Evolutionary conservation across 1,284 basidiomycete species (phyloP).

Genomic region (Cystobasidiaceae sp.): DNA sequence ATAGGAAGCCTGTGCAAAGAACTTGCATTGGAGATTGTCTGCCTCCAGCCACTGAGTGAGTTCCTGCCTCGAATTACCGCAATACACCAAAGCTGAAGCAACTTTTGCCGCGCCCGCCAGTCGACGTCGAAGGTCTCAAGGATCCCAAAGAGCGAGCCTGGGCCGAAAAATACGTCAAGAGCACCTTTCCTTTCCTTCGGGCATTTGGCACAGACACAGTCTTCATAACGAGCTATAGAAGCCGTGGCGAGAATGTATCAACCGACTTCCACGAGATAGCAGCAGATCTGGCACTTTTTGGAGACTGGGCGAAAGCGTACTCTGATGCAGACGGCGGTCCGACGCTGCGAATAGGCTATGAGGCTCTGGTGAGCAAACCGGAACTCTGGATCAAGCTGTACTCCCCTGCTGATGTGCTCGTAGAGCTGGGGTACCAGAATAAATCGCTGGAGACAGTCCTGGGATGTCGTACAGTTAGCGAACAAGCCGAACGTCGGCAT

Average conservation of each 20-base stretch:
- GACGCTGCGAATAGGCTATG: slow-evolving; percentile 15
- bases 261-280: slow-evolving; percentile 4
- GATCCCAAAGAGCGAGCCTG: not conserved
- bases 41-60: slow-evolving; percentile 23
- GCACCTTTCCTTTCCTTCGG: slow-evolving; percentile 26
- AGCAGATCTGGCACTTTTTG: slow-evolving; percentile 12
- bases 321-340: slow-evolving; percentile 16
- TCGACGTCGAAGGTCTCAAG: slow-evolving; percentile 29
- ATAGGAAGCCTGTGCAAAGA: slow-evolving; percentile 16
- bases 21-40: slow-evolving; percentile 27
- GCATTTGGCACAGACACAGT: slow-evolving; percentile 4
- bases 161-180: slow-evolving; percentile 16
- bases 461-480: slow-evolving; percentile 14
- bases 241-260: not conserved
- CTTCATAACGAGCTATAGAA: slow-evolving; percentile 24
- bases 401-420: not conserved
- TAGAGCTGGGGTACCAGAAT: slow-evolving; percentile 25
- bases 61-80: not conserved
- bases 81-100: not conserved
- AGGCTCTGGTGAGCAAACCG: not conserved
- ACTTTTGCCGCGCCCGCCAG: not conserved
- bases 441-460: slow-evolving; percentile 13
- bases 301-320: slow-evolving; percentile 13
- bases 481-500: slow-evolving; percentile 32
- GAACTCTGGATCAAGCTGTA: not conserved